Base-by-base conservation (phyloP, 768 basidiomycete species). In the Chiua virens region DNA sequence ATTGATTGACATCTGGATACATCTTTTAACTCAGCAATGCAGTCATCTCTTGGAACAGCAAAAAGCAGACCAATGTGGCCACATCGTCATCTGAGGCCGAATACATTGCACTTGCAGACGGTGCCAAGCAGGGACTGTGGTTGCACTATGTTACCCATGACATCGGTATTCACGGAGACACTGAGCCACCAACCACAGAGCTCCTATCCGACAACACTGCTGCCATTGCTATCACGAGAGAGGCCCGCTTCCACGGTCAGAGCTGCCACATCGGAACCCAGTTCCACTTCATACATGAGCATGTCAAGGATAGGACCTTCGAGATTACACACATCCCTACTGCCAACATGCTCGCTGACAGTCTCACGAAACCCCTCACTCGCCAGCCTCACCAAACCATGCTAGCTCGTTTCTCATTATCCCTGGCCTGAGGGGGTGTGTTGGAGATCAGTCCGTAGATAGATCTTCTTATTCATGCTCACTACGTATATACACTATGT, bases 211-310 rank as follows among this genome's bases (percentile, higher is more conserved):
- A 79, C 58, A 79, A 78, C 50, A 61, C 67, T 11, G 70, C 68
- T 0, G 65, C 75, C 0, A 73, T 73, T 22, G 55, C 46, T 2
- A 59, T 77, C 4, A 51, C 71, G 0, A 52, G 64, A 7, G 72
- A 79, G 44, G 63, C 73, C 0, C 38, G 56, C 2, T 63, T 65
- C 48, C 76, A 79, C 49, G 42, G 59, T 3, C 56, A 70, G 17
- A 64, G 68, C 9, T 78, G 76, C 55, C 78, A 78, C 58, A 74
- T 80, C 44, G 71, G 73, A 23, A 66, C 76, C 13, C 51, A 63
- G 5, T 67, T 72, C 50, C 74, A 79, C 52, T 73, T 65, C 47
- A 49, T 76, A n/a, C 64, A 69, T 2, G 66, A 79, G 50, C 52
- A 50, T 1, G 58, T 77, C 6, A 56, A 65, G 5, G 42, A 55